Conservation (phyloP, 805 yeast species). For the Grigorovia jiainica region DNA sequence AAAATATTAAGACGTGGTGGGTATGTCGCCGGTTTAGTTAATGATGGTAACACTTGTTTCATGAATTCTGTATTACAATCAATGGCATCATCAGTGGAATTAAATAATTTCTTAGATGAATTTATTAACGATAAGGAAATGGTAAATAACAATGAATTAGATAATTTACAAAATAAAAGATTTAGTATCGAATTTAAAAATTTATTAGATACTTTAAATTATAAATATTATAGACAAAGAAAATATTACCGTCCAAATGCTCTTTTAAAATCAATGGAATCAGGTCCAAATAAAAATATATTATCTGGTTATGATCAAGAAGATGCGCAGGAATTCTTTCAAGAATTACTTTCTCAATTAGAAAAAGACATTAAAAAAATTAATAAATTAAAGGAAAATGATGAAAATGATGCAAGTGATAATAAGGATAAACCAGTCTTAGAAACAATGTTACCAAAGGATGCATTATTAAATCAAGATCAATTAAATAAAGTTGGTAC, state of each 20-base stretch:
- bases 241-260: conserved; percentile 55
- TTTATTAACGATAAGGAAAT: conserved; percentile 23
- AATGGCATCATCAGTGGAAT: conserved; percentile 60
- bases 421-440: conserved; percentile 14
- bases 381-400: conserved; percentile 9
- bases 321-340: conserved; percentile 95
- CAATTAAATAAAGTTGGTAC: conserved; percentile 50
- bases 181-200: conserved; percentile 48
- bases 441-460: conserved; percentile 27
- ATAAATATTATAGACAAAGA: conserved; percentile 40
- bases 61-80: conserved; percentile 87
- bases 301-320: conserved; percentile 85
- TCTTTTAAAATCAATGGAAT: conserved; percentile 58
- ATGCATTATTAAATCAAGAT: conserved; percentile 32
- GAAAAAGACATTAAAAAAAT: conserved; percentile 33
- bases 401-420: conserved; percentile 12
- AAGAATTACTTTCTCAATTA: conserved; percentile 56
- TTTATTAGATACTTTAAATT: conserved; percentile 47
- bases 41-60: conserved; percentile 91
- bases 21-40: conserved; percentile 72
- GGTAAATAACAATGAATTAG: conserved; percentile 5
- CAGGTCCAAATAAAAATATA: conserved; percentile 68
- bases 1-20: conserved; percentile 54
- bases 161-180: conserved; percentile 11
- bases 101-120: conserved; percentile 46